Conservation (phyloP, 768 basidiomycete genomes). For the Boletellus emodensis region DNA sequence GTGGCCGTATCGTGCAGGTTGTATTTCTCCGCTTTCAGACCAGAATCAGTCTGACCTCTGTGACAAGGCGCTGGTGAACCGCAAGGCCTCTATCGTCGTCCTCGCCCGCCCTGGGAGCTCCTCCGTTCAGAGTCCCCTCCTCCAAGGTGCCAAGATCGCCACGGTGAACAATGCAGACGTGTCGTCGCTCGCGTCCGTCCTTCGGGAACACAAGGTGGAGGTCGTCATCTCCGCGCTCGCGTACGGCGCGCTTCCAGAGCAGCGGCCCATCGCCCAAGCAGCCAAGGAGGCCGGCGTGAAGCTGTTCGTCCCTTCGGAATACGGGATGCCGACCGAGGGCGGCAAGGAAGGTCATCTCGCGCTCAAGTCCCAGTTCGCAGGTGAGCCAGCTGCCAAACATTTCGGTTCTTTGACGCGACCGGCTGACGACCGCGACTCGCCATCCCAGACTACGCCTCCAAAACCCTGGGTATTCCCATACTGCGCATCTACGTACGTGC, state of each 20-base stretch:
- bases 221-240: constrained; percentile 35
- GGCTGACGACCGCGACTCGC: not conserved
- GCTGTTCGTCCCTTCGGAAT: constrained; percentile 39
- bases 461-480: constrained; percentile 28
- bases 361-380: constrained; percentile 28
- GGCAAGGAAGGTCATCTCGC: constrained; percentile 23
- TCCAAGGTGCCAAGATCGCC: constrained; percentile 25
- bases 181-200: constrained; percentile 20
- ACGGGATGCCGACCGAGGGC: constrained; percentile 33
- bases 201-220: constrained; percentile 31
- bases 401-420: not conserved
- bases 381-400: constrained; percentile 14
- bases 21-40: not conserved
- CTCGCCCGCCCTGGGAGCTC: constrained; percentile 23
- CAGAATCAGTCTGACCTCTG: not conserved
- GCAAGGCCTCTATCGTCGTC: constrained; percentile 24
- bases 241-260: constrained; percentile 23
- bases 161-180: constrained; percentile 29
- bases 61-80: constrained; percentile 19
- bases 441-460: constrained; percentile 24
- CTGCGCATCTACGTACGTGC: constrained; percentile 32
- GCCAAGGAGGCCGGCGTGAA: constrained; percentile 36
- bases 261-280: constrained; percentile 31
- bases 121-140: constrained; percentile 14
- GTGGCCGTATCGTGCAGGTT: constrained; percentile 31